Evolutionary conservation across 2,329 filamentous ascomycete genomes (phyloP).

Genomic region (Clarireedia monteithiana): DNA sequence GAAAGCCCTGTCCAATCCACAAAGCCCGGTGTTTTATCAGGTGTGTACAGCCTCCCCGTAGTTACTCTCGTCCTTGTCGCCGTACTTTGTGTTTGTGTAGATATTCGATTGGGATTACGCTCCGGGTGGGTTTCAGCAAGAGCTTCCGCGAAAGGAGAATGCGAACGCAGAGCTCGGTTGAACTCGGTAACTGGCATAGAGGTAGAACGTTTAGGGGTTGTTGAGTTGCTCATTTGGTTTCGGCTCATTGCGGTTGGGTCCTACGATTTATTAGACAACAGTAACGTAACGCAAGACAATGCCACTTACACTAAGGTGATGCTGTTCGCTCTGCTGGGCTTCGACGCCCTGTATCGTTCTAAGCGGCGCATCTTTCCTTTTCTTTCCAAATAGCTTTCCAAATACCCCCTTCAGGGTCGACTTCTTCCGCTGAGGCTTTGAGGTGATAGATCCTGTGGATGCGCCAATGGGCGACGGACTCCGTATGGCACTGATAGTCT

Average conservation of each 20-base stretch:
- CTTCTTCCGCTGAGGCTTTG: conserved; percentile 45
- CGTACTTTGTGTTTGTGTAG: conserved; percentile 34
- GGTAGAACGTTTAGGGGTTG: conserved; percentile 43
- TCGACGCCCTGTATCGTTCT: conserved; percentile 4
- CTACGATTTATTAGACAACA: conserved; percentile 23
- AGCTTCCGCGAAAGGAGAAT: conserved; percentile 50
- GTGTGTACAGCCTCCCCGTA: conserved; percentile 34
- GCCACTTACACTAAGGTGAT: conserved; percentile 41
- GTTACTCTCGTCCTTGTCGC: conserved; percentile 31
- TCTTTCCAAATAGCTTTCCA: conserved; percentile 50
- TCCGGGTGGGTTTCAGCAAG: conserved; percentile 36
- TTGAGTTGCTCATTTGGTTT: conserved; percentile 30
- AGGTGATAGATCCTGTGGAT: conserved; percentile 31
- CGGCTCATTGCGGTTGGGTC: conserved; percentile 34
- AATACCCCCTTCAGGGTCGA: conserved; percentile 49
- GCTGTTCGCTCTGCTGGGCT: conserved; percentile 29
- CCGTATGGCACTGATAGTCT: not conserved
- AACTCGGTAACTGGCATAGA: conserved; percentile 55
- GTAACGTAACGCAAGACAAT: conserved; percentile 6
- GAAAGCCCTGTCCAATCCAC: conserved; percentile 46
- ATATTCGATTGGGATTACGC: conserved; percentile 41
- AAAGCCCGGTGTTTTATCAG: conserved; percentile 33
- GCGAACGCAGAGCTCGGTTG: conserved; percentile 52
- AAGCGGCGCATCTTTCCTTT: conserved; percentile 18
- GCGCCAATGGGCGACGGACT: conserved; percentile 17